phyloP scores from a whole-genome alignment of 2,329 filamentous ascomycete species.

The Aspergillus arachidicola region DNA sequence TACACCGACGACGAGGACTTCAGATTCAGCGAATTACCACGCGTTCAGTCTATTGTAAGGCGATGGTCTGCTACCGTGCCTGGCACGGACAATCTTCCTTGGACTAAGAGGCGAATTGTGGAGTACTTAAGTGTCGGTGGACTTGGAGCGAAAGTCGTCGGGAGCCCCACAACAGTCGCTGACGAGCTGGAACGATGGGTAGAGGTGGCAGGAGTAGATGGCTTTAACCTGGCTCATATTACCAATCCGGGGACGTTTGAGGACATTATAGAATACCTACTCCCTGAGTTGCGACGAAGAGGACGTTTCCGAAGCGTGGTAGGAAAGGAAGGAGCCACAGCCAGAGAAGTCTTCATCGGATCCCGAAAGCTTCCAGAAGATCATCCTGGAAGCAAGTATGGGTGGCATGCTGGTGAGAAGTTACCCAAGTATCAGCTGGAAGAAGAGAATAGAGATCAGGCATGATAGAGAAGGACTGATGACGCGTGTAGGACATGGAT shows the following conservation, averaged over 20 bases:
- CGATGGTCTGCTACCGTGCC: not conserved
- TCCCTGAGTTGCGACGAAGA: slow-evolving; percentile 25
- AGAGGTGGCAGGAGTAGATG: slow-evolving; percentile 24
- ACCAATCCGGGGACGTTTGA: slow-evolving; percentile 27
- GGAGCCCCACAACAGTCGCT: slow-evolving; percentile 21
- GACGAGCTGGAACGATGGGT: slow-evolving; percentile 30
- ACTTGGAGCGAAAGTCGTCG: slow-evolving; percentile 1
- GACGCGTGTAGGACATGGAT: not conserved
- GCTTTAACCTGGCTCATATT: slow-evolving; percentile 27
- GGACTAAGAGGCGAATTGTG: slow-evolving; percentile 29
- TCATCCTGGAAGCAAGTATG: slow-evolving; percentile 8
- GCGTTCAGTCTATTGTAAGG: not conserved
- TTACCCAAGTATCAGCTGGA: not conserved
- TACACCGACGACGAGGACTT: not conserved
- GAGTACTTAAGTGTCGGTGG: slow-evolving; percentile 24
- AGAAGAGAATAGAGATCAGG: not conserved
- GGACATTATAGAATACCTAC: slow-evolving; percentile 23
- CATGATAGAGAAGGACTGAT: not conserved
- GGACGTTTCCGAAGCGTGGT: slow-evolving; percentile 21
- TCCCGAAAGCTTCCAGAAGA: not conserved
- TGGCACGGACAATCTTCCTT: slow-evolving; percentile 21
- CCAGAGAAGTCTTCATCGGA: slow-evolving; percentile 4
- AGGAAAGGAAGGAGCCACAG: not conserved
- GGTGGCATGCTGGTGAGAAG: not conserved
- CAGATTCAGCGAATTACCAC: slow-evolving; percentile 30